Evolutionary conservation across 2,329 filamentous ascomycete genomes (phyloP), one percentile per base, ranked within the genome.

Genomic region (Penicillium sp.): DNA sequence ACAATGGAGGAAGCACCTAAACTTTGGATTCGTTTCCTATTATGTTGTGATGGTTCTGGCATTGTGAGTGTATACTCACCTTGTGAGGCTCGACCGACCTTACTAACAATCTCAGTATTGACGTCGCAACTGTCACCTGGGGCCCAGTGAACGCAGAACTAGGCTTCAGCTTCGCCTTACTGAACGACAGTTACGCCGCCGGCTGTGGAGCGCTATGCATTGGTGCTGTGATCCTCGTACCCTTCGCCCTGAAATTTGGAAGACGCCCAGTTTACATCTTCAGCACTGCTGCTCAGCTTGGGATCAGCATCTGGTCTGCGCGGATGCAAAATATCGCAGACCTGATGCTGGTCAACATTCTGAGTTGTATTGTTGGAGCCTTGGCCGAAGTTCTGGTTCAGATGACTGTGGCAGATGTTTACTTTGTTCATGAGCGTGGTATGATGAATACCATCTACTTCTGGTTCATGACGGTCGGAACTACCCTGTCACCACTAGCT

Each of bases 371-470:
- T 18, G 62, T 72, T 3, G 79, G 78, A 3, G 74, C 76, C 6
- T 51, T 78, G 0, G 66, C 65, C 26, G 77, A 80, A 58, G 67
- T 68, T 0, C 64, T 79, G 24, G 72, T 79, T 0, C 76, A 79
- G 49, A 75, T 79, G 64, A 79, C 76, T 0, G 71, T 79, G 10
- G 71, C 72, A 10, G 77, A 80, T 56, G 48, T 81, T 41, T 80
- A 75, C 62, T 80, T 80, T 52, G 69, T 79, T 4, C 77, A 80
- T 46, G 67, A 80, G 48, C 69, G 74, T 18, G 78, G 74, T 0
- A 63, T 69, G 2, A 76, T 77, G 73, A 83, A 81, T 52, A 68
- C 65, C 0, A 68, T 78, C 10, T 82, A 78, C 53, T 64, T 76
- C 51, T 75, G 69, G 53, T 38, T 56, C n/a, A 49, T 46, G 45